A percentile compares a stretch with the other conserved stretches of the same genome.
Evolutionary conservation across 2,329 filamentous ascomycete genomes (phyloP).

Genomic region (Trichoderma atroviride): DNA sequence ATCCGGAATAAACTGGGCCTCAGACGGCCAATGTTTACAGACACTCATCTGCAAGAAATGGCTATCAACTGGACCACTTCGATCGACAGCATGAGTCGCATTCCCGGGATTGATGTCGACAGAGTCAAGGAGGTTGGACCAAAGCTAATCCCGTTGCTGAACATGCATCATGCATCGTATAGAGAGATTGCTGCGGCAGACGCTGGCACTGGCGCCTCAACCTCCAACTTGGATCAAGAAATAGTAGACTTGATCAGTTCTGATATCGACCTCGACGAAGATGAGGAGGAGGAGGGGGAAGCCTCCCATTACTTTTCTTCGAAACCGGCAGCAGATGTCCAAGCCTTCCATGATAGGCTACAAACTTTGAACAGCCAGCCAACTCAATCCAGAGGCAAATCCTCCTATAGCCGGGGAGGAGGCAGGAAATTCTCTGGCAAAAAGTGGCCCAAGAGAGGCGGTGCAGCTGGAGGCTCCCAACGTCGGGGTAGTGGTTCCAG

Average conservation of each 20-base stretch:
- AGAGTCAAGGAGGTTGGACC: constrained; percentile 65
- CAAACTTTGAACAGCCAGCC: constrained; percentile 36
- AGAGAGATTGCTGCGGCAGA: constrained; percentile 36
- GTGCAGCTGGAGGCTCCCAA: constrained; percentile 36
- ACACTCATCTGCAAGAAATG: constrained; percentile 72
- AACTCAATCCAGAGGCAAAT: constrained; percentile 34
- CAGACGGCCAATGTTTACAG: constrained; percentile 65
- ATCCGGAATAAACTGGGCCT: constrained; percentile 63
- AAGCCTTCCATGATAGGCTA: constrained; percentile 41
- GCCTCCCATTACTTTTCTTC: constrained; percentile 53
- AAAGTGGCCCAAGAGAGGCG: constrained; percentile 36
- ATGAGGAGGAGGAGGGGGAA: constrained; percentile 44
- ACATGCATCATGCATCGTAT: constrained; percentile 51
- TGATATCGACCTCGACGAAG: constrained; percentile 44
- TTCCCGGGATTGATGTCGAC: constrained; percentile 64
- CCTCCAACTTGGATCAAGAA: constrained; percentile 39
- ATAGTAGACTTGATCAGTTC: constrained; percentile 61
- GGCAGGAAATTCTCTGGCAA: constrained; percentile 37
- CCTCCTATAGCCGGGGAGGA: constrained; percentile 34
- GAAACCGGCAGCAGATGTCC: constrained; percentile 36
- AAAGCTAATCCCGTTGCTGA: constrained; percentile 62
- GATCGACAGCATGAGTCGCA: constrained; percentile 62
- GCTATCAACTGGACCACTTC: constrained; percentile 67
- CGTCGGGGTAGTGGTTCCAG: constrained; percentile 37
- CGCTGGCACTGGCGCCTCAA: constrained; percentile 28